These are phyloP conservation scores for Elaeagnus macrophylla DNA, from an alignment of 306 rosid species.

Conservation along the genomic window DNA sequence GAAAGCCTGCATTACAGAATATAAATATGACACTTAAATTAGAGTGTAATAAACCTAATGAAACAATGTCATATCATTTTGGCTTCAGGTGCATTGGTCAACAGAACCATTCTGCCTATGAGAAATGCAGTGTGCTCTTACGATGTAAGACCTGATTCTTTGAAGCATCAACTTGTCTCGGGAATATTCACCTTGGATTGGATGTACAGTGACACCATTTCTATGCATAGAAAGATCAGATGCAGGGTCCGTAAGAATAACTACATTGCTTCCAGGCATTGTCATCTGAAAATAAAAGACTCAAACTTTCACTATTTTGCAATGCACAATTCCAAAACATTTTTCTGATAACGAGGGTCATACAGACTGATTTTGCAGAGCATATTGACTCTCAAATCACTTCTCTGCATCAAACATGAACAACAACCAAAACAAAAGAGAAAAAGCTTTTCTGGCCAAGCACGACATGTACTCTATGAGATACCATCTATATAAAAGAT, in stretches of 20 bases:
- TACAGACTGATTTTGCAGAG: too few species aligned
- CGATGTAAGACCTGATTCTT: conserved; percentile 99
- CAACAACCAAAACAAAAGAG: too few species aligned
- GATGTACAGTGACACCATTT: conserved; percentile 52
- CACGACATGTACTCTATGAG: too few species aligned
- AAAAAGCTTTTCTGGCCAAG: too few species aligned
- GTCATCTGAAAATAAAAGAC: conserved; percentile 42
- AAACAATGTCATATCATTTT: neutral
- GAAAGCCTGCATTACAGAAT: conserved; percentile 49
- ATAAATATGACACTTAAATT: conserved; percentile 2
- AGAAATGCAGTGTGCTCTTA: conserved; percentile 48
- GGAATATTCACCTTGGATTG: conserved; percentile 80
- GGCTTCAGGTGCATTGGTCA: neutral
- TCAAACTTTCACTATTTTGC: conserved; percentile 2
- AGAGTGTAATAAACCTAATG: neutral
- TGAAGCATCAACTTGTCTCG: conserved; percentile 98
- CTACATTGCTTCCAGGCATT: conserved; percentile 65
- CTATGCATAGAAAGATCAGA: conserved; percentile 62
- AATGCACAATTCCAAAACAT: neutral
- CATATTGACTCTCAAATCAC: too few species aligned
- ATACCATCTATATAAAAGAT: neutral
- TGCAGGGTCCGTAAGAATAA: conserved; percentile 66
- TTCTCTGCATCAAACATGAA: too few species aligned
- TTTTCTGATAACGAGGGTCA: neutral
- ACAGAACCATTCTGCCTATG: conserved; percentile 25